Conservation (phyloP, 73 alveolate genomes). For the Breviolum minutum region DNA sequence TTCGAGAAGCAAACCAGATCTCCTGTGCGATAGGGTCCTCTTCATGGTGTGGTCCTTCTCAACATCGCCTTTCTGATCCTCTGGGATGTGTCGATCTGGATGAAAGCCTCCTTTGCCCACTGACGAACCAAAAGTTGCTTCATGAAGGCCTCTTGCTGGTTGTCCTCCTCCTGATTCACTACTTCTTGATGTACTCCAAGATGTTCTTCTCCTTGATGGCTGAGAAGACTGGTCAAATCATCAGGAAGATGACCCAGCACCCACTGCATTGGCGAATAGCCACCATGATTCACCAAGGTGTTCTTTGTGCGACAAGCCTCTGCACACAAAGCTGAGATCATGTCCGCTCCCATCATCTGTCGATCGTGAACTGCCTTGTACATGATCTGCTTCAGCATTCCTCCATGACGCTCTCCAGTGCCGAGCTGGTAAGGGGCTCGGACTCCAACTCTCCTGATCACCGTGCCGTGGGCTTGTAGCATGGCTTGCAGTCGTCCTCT, state of each 20-base stretch:
- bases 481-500: background rate
- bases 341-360: background rate
- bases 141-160: background rate
- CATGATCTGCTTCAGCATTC: background rate
- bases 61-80: background rate
- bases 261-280: background rate
- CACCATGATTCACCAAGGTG: background rate
- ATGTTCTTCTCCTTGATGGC: background rate
- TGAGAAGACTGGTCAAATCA: background rate
- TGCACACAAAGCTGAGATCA: background rate
- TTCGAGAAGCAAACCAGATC: background rate
- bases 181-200: background rate
- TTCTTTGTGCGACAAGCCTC: background rate
- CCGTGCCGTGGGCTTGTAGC: background rate
- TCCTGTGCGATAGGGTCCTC: slow-evolving; percentile 18
- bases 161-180: too few relatives aligned
- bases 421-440: background rate
- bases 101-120: slow-evolving; percentile 32
- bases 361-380: background rate
- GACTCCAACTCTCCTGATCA: background rate
- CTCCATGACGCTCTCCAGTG: background rate
- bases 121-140: background rate
- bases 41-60: background rate
- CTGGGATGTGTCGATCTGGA: background rate
- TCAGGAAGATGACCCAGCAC: background rate